A percentile compares a stretch with the other conserved stretches of the same genome.
These are phyloP conservation scores for Hypoxylon rickii DNA, from an alignment of 495 filamentous ascomycete species.

Conservation along the genomic window DNA sequence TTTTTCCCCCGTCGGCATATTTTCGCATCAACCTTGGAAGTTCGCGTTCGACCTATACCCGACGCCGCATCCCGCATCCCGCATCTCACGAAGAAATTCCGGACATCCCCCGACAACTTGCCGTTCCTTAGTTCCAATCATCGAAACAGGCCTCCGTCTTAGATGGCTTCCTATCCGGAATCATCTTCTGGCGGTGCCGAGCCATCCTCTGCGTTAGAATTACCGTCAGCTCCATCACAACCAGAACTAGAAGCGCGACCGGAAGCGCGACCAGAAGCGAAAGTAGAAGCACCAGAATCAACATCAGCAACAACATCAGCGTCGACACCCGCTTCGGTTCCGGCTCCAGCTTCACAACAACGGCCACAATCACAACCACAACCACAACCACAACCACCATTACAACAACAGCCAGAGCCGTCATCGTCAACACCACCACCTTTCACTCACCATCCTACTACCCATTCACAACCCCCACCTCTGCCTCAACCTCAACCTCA, in stretches of 20 bases:
- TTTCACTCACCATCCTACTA: no score
- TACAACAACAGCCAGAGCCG: slow-evolving; percentile 12
- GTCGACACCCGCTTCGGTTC: not conserved
- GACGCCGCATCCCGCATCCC: no score
- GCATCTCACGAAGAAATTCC: slow-evolving; percentile 42
- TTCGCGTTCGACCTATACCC: no score
- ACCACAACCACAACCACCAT: not conserved
- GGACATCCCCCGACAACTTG: slow-evolving; percentile 43
- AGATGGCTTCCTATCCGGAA: slow-evolving; percentile 38
- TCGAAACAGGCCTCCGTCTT: slow-evolving; percentile 11
- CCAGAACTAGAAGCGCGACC: no score
- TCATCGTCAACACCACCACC: no score
- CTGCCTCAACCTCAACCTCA: slow-evolving; percentile 9
- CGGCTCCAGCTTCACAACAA: not conserved
- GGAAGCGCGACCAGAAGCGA: no score
- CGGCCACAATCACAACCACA: not conserved
- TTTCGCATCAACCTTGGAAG: not conserved
- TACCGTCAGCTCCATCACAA: no score
- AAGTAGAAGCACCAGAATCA: no score
- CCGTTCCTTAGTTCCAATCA: slow-evolving; percentile 28
- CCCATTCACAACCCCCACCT: not conserved
- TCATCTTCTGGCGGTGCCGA: slow-evolving; percentile 16
- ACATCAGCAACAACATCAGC: no score
- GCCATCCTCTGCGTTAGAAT: no score
- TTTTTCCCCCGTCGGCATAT: not conserved